phyloP scores from a whole-genome alignment of 495 filamentous ascomycete species.

The Neurospora cerealis region DNA sequence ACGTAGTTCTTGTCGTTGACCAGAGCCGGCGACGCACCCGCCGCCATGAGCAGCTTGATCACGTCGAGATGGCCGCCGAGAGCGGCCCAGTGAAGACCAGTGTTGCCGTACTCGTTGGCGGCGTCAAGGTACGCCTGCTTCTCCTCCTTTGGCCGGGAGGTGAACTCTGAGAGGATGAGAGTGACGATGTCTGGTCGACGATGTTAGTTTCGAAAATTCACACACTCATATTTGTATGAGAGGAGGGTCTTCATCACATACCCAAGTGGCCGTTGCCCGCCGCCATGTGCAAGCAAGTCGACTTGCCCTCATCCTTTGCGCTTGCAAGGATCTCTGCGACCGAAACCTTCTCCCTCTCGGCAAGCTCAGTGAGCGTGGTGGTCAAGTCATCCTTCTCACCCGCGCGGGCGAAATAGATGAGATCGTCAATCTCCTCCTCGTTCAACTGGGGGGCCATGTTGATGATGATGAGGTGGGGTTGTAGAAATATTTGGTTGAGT shows the following conservation, averaged over 20 bases:
- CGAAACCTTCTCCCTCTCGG: conserved; percentile 41
- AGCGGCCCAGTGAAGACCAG: conserved; percentile 83
- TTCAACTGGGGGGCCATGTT: conserved; percentile 44
- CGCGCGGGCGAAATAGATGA: conserved; percentile 71
- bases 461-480: background rate
- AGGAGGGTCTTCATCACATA: conserved; percentile 26
- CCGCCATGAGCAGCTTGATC: conserved; percentile 62
- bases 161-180: conserved; percentile 29
- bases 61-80: conserved; percentile 74
- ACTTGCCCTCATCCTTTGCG: conserved; percentile 58
- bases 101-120: conserved; percentile 74
- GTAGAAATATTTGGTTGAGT: background rate
- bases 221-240: background rate
- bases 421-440: conserved; percentile 75
- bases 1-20: conserved; percentile 77
- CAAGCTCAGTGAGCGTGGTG: conserved; percentile 46
- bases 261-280: conserved; percentile 78
- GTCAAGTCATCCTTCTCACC: conserved; percentile 64
- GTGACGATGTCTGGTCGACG: conserved; percentile 27
- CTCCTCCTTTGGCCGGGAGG: conserved; percentile 16
- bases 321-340: conserved; percentile 49
- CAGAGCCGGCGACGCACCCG: conserved; percentile 54
- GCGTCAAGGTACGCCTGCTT: conserved; percentile 48
- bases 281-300: conserved; percentile 79
- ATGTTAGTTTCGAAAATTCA: background rate